Conservation (phyloP, 257 asterid genomes). For the Voacanga thouarsii region DNA sequence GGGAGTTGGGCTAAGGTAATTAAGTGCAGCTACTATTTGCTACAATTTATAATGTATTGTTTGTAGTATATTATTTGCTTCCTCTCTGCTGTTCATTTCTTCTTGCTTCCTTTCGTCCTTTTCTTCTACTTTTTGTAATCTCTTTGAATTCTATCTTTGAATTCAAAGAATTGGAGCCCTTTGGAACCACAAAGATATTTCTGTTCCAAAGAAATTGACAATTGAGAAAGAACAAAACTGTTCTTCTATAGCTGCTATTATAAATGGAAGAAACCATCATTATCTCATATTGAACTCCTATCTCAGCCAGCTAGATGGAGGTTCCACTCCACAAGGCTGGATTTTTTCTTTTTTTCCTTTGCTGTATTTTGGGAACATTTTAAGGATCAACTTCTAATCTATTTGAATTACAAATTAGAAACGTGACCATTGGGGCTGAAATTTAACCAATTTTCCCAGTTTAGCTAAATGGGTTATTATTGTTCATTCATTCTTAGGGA, state of each 20-base stretch:
- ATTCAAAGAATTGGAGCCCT: neutral
- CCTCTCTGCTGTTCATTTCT: neutral
- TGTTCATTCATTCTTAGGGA: neutral
- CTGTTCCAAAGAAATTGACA: neutral
- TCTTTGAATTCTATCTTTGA: neutral
- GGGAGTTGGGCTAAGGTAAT: conserved; percentile 24
- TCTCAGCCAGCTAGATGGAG: too few species aligned
- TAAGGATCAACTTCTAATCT: too few species aligned
- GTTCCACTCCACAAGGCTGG: too few species aligned
- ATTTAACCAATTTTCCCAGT: neutral
- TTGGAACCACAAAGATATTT: neutral
- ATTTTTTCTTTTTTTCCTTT: too few species aligned
- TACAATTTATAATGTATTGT: conserved; percentile 4
- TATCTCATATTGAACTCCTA: too few species aligned
- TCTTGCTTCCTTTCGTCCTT: neutral
- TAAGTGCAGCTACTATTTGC: conserved; percentile 15
- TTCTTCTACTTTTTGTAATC: neutral
- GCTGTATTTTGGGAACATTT: too few species aligned
- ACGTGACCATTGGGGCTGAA: too few species aligned
- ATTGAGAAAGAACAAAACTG: neutral
- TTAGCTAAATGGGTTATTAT: neutral
- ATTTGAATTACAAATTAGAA: too few species aligned
- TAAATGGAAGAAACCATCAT: too few species aligned
- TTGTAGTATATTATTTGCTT: neutral
- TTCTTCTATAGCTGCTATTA: too few species aligned